Evolutionary conservation across 2,329 filamentous ascomycete genomes (phyloP), one percentile per base, ranked within the genome.

Genomic region (Fusarium robinianum): DNA sequence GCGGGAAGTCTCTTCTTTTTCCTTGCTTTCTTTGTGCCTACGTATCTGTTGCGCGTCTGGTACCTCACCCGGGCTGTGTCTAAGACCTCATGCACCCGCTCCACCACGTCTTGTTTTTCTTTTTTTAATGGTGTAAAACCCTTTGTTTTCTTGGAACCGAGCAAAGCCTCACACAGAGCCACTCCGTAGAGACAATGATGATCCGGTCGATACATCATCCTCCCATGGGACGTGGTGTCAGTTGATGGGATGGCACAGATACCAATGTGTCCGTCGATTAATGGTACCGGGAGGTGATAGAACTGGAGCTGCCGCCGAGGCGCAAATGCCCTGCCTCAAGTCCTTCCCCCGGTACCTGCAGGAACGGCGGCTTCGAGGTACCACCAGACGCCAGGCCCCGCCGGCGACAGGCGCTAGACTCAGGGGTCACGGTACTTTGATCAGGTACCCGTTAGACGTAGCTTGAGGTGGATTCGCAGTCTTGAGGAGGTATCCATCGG

Each of bases 291-390:
- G 25, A 18, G 31, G 24, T 36, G 37, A 24, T 30, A 15, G 21
- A 32, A n/a, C 21, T 27, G 17, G 17, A 12, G 23, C 21, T 41
- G n/a, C n/a, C n/a, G n/a, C n/a, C n/a, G n/a, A n/a, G n/a, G n/a
- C n/a, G n/a, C n/a, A n/a, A n/a, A n/a, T 31, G 12, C 40, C 29
- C 17, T 32, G 29, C 21, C 14, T 19, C 12, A 31, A 39, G 19
- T 31, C 18, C 33, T 34, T 18, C 26, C 46, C 47, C 41, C 29
- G 46, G 48, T 55, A 63, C 62, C 60, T 63, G 62, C 62, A 64
- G 62, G 62, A 64, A 63, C 62, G 57, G 54, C 52, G 51, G 27
- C 46, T 47, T 41, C 46, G 27, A 53, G 45, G 55, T 55, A 56
- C 50, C 49, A 39, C 37, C 46, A 46, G 49, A 40, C 43, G 48